Base-by-base conservation (phyloP, 345 rosid genomes). In the Diplotaxis tenuifolia region DNA sequence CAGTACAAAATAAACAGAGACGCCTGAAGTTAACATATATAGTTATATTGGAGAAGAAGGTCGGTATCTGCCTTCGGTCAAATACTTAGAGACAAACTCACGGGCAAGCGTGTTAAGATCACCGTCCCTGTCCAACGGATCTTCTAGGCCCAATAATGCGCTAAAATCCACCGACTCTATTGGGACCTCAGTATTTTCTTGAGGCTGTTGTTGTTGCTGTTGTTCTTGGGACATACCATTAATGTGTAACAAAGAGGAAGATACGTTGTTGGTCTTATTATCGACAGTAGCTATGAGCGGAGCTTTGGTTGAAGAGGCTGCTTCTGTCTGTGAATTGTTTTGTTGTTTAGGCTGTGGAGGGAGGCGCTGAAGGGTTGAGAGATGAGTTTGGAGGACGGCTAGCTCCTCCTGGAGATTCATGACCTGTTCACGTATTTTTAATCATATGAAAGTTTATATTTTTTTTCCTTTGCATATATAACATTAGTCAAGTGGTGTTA, bases 361-460 rank as follows among this genome's bases (percentile, higher is more conserved):
- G 12, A 81, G 31, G 23, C 71, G 72, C 49, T 81, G 88, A 69
- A 90, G n/a, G 22, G 84, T 74, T 2, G 87, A 75, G 16, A 89
- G 86, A 15, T 81, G 82, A 31, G 88, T 86, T 68, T 87, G 93
- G 28, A 81, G 71, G 77, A 45, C 70, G 0, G 88, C 88, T 23
- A 93, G 73, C 70, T 93, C 97, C 3, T 96, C 92, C 72, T 89
- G 93, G 36, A 93, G 76, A 80, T 80, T 84, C 76, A 85, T 80
- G 7, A 88, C 89, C 96, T 92, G 68, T 60, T 74, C 70, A 52
- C 53, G 9, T 40, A 14, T 61, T 5, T 14, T 16, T 31, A 2
- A 60, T 60, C 1, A 18, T 60, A 31, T 18, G n/a, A 31, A 60
- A 4, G 20, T 9, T 58, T 11, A 18, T 57, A 1, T 57, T 57